Conservation (phyloP, 805 yeast species). For the Cephaloascus albidus region DNA sequence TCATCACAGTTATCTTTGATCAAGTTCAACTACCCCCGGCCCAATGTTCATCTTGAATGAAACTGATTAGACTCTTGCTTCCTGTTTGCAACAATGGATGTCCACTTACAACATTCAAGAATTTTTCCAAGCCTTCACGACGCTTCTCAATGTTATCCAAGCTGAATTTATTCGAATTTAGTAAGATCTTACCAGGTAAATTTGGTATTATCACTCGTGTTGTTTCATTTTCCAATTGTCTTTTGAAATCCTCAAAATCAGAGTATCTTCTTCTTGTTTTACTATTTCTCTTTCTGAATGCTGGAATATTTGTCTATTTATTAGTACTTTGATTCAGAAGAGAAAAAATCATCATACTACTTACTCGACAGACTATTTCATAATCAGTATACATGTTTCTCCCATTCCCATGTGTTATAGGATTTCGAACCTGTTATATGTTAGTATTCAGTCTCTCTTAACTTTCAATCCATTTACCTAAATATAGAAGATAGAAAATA, state of each 20-base stretch:
- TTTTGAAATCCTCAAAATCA: constrained; percentile 79
- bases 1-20: constrained; percentile 12
- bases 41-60: constrained; percentile 85
- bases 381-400: constrained; percentile 81
- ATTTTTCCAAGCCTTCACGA: constrained; percentile 74
- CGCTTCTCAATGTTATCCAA: constrained; percentile 80
- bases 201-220: constrained; percentile 77
- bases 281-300: constrained; percentile 57
- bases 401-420: constrained; percentile 64
- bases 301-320: constrained; percentile 70
- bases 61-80: constrained; percentile 62
- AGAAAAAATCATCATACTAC: constrained; percentile 5
- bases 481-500: no score
- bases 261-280: constrained; percentile 79
- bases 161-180: constrained; percentile 59
- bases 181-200: constrained; percentile 80
- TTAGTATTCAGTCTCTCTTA: no score
- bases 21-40: constrained; percentile 16
- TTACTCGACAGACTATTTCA: constrained; percentile 68
- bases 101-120: constrained; percentile 72
- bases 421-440: constrained; percentile 47
- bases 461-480: no score
- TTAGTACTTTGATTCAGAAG: not conserved
- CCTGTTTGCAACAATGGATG: constrained; percentile 93
- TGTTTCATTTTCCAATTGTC: constrained; percentile 64